phyloP scores from a whole-genome alignment of 2,329 filamentous ascomycete genomes.

The Trichoderma atrobrunneum region DNA sequence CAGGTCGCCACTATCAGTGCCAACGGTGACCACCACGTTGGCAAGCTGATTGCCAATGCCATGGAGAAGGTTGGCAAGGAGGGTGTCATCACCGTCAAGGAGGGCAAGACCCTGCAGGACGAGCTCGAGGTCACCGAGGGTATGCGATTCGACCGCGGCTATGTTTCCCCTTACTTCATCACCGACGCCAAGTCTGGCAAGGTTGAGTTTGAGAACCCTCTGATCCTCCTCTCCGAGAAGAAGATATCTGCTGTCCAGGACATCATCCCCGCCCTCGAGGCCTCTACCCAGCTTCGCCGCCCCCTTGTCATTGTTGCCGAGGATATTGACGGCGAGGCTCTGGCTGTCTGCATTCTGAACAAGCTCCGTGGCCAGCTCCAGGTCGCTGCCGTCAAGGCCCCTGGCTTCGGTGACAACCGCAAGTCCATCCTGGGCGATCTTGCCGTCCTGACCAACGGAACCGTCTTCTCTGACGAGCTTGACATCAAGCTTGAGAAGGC shows the following conservation, averaged over 20 bases:
- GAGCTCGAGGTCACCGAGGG: conserved; percentile 99
- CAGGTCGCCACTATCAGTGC: conserved; percentile 98
- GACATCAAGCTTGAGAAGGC: conserved; percentile 99
- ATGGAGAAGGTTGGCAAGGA: conserved; percentile 99
- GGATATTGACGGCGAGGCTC: conserved; percentile 97
- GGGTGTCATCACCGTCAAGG: conserved; percentile 99
- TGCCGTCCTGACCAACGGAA: conserved; percentile 91
- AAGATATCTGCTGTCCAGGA: conserved; percentile 99
- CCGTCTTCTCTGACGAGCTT: conserved; percentile 96
- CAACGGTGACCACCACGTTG: conserved; percentile 94
- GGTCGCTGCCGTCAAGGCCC: conserved; percentile 97
- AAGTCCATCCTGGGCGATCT: conserved; percentile 99
- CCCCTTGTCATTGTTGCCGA: conserved; percentile 98
- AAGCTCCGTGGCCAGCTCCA: conserved; percentile 99
- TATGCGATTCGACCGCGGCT: conserved; percentile 99
- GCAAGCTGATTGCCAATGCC: conserved; percentile 91
- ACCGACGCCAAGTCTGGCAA: conserved; percentile 98
- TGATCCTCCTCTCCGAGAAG: conserved; percentile 99
- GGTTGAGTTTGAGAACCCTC: conserved; percentile 99
- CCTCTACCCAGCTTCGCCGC: conserved; percentile 90
- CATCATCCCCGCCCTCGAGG: conserved; percentile 96
- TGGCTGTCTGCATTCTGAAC: conserved; percentile 99
- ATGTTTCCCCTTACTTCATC: conserved; percentile 99
- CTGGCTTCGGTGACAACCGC: conserved; percentile 99
- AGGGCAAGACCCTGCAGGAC: conserved; percentile 97